Base-by-base conservation (phyloP, 2,329 filamentous ascomycete species). In the Stemphylium beticola region DNA sequence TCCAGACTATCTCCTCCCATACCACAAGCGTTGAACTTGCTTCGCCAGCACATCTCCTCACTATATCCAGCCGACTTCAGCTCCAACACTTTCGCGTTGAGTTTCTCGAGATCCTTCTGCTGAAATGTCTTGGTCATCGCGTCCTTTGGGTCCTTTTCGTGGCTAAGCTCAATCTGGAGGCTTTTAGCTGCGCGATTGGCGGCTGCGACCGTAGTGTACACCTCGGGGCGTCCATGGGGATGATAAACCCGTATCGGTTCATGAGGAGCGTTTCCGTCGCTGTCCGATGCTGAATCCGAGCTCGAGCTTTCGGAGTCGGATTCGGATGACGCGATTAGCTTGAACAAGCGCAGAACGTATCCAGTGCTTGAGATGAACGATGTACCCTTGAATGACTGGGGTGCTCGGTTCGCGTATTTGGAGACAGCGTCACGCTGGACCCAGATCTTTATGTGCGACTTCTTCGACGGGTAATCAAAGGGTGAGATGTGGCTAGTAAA, bases 131-230 rank as follows among this genome's bases (percentile, higher is more conserved):
- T 42, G 12, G 58, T 52, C 22, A 52, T 17, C 5, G 38, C 29
- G 9, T 37, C 29, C 6, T 33, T 43, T 0, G 58, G 53, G 6
- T 61, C 36, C 33, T 53, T 50, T 39, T 65, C 51, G 22, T 68
- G 65, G 29, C 61, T 66, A 6, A 74, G 49, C 17, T 64, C 53
- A 8, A 72, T 49, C 24, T 74, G 69, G 6, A 72, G 47, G 4
- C 49, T 48, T 17, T 53, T 49, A 2, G 71, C 71, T 11, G 68
- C 65, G 12, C 57, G 58, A 38, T 74, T 73, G 1, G 69, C 71
- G 1, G 49, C 43, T n/a, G 49, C 33, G 1, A 66, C 52, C 0
- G 58, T 61, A 0, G 68, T 72, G 45, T 72, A 68, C 7, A 66
- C 11, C 22, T 70, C 65, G 0, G 60, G 52, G 14, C 57, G 44